Percentiles rank a stretch among this genome's conserved stretches.
Conservation (phyloP, 164 flowering plant genomes). For the Chimonanthus praecox region DNA sequence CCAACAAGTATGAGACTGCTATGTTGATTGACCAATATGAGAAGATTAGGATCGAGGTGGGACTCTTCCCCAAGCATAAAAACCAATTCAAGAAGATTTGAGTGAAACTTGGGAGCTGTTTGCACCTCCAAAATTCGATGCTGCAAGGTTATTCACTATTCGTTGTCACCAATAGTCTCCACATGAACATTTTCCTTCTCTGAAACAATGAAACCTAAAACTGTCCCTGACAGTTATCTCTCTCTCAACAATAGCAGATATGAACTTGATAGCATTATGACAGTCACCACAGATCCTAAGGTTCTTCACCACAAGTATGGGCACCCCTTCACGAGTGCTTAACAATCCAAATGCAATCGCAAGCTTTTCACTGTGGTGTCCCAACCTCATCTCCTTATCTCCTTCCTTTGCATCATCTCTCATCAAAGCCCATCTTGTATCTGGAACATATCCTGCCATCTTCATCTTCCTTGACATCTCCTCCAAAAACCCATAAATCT, state of each 20-base stretch:
- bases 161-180: conserved; percentile 69
- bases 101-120: too few relatives aligned
- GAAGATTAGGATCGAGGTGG: too few relatives aligned
- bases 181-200: conserved; percentile 68
- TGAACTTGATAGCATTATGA: conserved; percentile 66
- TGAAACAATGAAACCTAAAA: conserved; percentile 73
- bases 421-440: conserved; percentile 50
- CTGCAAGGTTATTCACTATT: background rate
- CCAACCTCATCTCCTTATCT: conserved; percentile 47
- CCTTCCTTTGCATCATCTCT: conserved; percentile 44
- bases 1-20: too few relatives aligned
- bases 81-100: too few relatives aligned
- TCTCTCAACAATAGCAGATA: conserved; percentile 52
- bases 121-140: too few relatives aligned
- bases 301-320: conserved; percentile 67
- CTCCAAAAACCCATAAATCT: conserved; percentile 49
- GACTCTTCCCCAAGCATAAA: too few relatives aligned
- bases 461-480: conserved; percentile 52
- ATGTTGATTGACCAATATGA: too few relatives aligned
- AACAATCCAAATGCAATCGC: conserved; percentile 79
- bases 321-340: conserved; percentile 44
- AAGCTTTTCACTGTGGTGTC: conserved; percentile 79
- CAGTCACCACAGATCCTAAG: conserved; percentile 81
- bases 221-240: conserved; percentile 76
- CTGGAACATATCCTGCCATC: conserved; percentile 51